Evolutionary conservation across 2,329 filamentous ascomycete species (phyloP).

Genomic region (Phaeosphaeria sp.): DNA sequence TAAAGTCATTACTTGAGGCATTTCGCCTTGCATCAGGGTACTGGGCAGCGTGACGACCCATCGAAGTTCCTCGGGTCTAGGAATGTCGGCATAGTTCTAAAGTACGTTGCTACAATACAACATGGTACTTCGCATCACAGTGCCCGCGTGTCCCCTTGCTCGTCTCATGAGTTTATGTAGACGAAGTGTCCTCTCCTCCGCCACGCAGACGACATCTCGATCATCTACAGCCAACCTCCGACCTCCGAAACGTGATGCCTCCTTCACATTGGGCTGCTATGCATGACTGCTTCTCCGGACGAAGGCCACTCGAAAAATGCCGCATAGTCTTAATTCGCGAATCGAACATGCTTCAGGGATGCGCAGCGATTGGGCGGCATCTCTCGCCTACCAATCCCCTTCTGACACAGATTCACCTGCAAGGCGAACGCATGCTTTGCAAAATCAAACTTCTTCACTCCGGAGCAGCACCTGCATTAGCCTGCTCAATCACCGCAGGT

Average conservation of each 20-base stretch:
- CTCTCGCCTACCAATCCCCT: slow-evolving; percentile 4
- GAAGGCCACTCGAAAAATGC: neutral
- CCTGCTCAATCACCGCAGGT: slow-evolving; percentile 43
- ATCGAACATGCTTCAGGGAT: slow-evolving; percentile 9
- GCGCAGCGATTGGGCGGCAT: slow-evolving; percentile 6
- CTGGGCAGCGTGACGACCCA: slow-evolving; percentile 1
- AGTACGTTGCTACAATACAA: neutral
- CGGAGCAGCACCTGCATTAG: slow-evolving; percentile 34
- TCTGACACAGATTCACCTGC: slow-evolving; percentile 5
- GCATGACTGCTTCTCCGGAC: slow-evolving; percentile 12
- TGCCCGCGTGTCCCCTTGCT: neutral
- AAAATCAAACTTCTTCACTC: slow-evolving; percentile 34
- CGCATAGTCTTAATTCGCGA: slow-evolving; percentile 8
- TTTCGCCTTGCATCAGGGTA: slow-evolving; percentile 19
- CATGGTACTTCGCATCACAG: neutral
- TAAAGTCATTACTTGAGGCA: neutral
- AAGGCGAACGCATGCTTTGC: slow-evolving; percentile 6
- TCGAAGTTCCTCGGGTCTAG: neutral
- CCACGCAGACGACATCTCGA: neutral
- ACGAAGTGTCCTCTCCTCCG: neutral
- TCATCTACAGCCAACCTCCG: neutral
- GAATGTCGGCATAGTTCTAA: neutral
- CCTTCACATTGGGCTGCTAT: slow-evolving; percentile 9
- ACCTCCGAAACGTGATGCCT: neutral
- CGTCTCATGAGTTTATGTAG: neutral